Evolutionary conservation across 768 basidiomycete species (phyloP).

Genomic region (Mycena albidolilacea): DNA sequence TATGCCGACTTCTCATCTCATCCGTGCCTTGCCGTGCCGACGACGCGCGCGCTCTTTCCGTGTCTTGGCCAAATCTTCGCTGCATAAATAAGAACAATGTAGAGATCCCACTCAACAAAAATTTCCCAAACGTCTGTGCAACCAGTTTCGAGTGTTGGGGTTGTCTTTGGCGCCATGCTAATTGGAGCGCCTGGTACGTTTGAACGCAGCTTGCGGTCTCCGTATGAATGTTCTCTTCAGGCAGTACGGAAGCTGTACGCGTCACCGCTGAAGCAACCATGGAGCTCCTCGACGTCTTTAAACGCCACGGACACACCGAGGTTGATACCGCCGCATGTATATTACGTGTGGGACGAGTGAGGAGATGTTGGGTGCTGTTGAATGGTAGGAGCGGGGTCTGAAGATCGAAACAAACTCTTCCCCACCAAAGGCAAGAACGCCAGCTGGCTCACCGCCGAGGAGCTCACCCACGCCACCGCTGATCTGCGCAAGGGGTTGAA

Average conservation of each 20-base stretch:
- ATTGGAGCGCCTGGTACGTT: slow-evolving; percentile 9
- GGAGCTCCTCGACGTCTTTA: slow-evolving; percentile 60
- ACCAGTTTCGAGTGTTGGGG: slow-evolving; percentile 11
- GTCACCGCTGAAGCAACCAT: not conserved
- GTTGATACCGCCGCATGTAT: slow-evolving; percentile 41
- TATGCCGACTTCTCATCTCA: not conserved
- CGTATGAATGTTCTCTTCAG: not conserved
- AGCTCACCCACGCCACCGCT: slow-evolving; percentile 11
- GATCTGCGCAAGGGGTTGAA: slow-evolving; percentile 48
- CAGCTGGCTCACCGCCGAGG: not conserved
- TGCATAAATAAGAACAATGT: too few species aligned
- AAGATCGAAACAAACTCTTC: slow-evolving; percentile 65
- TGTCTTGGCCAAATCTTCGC: not conserved
- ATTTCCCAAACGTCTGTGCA: not conserved
- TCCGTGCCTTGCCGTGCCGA: not conserved
- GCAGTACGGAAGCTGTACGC: not conserved
- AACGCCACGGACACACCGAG: slow-evolving; percentile 62
- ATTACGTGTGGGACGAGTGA: slow-evolving; percentile 27
- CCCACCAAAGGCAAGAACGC: slow-evolving; percentile 43
- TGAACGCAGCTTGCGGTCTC: not conserved
- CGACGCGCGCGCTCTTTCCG: not conserved
- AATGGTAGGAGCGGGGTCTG: slow-evolving; percentile 59
- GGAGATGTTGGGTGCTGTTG: slow-evolving; percentile 56
- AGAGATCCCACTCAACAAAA: not conserved
- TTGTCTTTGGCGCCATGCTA: slow-evolving; percentile 14